A percentile compares a stretch with the other conserved stretches of the same genome.
phyloP scores from a whole-genome alignment of 2,329 filamentous ascomycete genomes.

The Bipolaris gigantea region DNA sequence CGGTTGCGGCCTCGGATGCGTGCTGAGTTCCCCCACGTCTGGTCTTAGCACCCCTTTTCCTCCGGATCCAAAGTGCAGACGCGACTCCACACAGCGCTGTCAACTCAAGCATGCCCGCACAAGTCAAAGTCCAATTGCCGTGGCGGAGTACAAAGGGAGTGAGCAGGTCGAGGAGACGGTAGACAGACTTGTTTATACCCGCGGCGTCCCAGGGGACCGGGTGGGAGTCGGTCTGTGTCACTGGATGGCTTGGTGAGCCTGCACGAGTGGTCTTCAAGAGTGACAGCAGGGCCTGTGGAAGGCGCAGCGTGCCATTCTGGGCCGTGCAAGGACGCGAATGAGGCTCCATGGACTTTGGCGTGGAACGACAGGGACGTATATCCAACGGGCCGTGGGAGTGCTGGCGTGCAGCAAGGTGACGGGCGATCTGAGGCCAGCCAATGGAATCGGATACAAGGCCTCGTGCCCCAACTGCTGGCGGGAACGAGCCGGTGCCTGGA shows the following conservation, averaged over 20 bases:
- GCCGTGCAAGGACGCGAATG: constrained; percentile 38
- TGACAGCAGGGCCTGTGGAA: constrained; percentile 44
- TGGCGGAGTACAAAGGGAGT: constrained; percentile 30
- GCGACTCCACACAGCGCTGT: constrained; percentile 42
- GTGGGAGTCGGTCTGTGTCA: constrained; percentile 32
- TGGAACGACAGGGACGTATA: constrained; percentile 41
- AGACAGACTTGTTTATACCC: constrained; percentile 33
- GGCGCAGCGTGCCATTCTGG: constrained; percentile 39
- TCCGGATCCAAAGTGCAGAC: constrained; percentile 42
- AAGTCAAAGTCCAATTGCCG: constrained; percentile 23
- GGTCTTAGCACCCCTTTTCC: constrained; percentile 24
- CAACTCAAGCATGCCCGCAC: constrained; percentile 46
- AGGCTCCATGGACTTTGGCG: constrained; percentile 40
- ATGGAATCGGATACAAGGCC: constrained; percentile 31
- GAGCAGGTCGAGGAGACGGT: constrained; percentile 24
- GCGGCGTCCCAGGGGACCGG: constrained; percentile 23
- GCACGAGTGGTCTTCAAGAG: constrained; percentile 35
- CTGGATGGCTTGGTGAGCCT: constrained; percentile 26
- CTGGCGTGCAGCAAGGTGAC: constrained; percentile 26
- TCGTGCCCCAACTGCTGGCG: constrained; percentile 40
- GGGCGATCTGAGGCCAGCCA: constrained; percentile 28
- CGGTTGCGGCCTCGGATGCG: constrained; percentile 25
- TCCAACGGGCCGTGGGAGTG: constrained; percentile 32
- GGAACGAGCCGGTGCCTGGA: constrained; percentile 32
- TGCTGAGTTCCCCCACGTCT: constrained; percentile 21